Evolutionary conservation across 2,329 filamentous ascomycete species (phyloP).

Genomic region (Fulvia fulva): DNA sequence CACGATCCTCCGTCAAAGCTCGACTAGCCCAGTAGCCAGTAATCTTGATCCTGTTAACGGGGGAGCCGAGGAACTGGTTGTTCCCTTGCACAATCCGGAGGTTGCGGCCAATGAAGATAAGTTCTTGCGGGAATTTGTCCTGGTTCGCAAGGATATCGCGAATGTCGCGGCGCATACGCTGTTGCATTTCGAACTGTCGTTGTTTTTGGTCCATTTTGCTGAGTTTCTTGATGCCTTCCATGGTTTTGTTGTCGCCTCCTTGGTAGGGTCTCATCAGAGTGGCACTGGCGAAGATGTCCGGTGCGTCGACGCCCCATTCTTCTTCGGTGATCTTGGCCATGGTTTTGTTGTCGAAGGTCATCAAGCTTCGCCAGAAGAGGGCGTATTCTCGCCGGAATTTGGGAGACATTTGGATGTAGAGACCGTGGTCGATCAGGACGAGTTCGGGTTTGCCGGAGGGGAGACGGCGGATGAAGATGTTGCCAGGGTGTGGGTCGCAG

Average conservation of each 20-base stretch:
- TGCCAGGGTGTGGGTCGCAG: conserved; percentile 95
- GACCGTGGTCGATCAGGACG: conserved; percentile 92
- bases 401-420: conserved; percentile 88
- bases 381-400: conserved; percentile 82
- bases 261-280: conserved; percentile 88
- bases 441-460: conserved; percentile 81
- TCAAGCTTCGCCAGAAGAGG: conserved; percentile 86
- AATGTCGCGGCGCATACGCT: conserved; percentile 66
- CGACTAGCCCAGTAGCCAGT: conserved; percentile 86
- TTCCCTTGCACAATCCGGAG: conserved; percentile 91
- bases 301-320: conserved; percentile 82
- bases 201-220: conserved; percentile 53
- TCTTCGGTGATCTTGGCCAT: conserved; percentile 66
- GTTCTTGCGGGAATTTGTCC: conserved; percentile 81
- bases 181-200: conserved; percentile 74
- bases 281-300: conserved; percentile 86
- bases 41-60: conserved; percentile 88
- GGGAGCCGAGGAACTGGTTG: conserved; percentile 84
- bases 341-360: conserved; percentile 87
- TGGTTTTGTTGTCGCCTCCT: conserved; percentile 69
- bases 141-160: conserved; percentile 80
- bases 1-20: conserved; percentile 71
- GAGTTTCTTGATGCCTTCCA: conserved; percentile 48
- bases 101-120: conserved; percentile 88
- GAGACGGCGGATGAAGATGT: conserved; percentile 88